A percentile compares a stretch with the other conserved stretches of the same genome.
Evolutionary conservation across 768 basidiomycete species (phyloP).

Genomic region (Phanerochaete carnosa): DNA sequence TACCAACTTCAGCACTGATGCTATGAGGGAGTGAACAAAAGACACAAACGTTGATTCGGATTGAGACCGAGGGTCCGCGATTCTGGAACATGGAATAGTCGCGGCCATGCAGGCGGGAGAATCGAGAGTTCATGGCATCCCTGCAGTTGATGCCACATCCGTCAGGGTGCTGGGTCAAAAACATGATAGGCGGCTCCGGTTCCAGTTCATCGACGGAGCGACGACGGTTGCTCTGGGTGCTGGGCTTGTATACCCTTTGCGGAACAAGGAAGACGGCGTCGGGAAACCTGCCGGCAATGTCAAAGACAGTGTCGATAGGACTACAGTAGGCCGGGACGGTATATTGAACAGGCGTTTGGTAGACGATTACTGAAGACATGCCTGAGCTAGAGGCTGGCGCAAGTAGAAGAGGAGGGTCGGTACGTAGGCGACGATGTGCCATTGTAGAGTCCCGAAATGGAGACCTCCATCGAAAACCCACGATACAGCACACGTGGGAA

Average conservation of each 20-base stretch:
- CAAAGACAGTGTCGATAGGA: slow-evolving; percentile 9
- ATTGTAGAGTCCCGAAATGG: background rate
- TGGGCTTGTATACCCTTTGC: slow-evolving; percentile 70
- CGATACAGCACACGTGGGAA: too few relatives aligned
- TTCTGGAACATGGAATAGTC: slow-evolving; percentile 68
- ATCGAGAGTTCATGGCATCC: slow-evolving; percentile 62
- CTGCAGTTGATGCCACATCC: slow-evolving; percentile 60
- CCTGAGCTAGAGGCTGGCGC: background rate
- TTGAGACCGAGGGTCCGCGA: slow-evolving; percentile 77
- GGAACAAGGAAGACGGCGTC: slow-evolving; percentile 41
- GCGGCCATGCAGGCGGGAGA: slow-evolving; percentile 50
- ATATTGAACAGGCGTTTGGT: background rate
- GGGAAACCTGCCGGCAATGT: slow-evolving; percentile 9
- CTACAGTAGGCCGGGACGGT: background rate
- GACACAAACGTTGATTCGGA: slow-evolving; percentile 62
- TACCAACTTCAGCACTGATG: slow-evolving; percentile 7
- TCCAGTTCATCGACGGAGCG: slow-evolving; percentile 73
- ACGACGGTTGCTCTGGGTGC: slow-evolving; percentile 72
- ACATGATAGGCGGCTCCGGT: slow-evolving; percentile 63
- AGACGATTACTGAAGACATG: background rate
- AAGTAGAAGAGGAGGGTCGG: background rate
- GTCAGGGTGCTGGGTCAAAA: slow-evolving; percentile 47
- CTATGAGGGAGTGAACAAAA: slow-evolving; percentile 7
- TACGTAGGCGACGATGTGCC: background rate
- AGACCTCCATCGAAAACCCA: too few relatives aligned